phyloP scores from a whole-genome alignment of 345 rosid species.

The Garcia nutans region DNA sequence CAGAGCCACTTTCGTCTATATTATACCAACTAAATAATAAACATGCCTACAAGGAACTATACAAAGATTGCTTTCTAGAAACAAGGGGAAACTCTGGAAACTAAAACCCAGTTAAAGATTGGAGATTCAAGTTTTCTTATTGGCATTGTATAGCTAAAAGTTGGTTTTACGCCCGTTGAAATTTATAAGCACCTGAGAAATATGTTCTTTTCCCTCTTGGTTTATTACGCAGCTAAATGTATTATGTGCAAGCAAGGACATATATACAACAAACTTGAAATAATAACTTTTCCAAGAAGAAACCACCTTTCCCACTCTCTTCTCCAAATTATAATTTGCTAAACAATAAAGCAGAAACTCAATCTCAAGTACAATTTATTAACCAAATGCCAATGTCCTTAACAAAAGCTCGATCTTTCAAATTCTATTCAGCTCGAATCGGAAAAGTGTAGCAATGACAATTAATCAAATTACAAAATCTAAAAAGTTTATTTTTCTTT shows the following conservation, averaged over 20 bases:
- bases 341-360: not conserved
- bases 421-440: not conserved
- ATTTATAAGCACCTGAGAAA: not conserved
- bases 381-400: not conserved
- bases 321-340: not conserved
- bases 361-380: not conserved
- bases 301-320: not conserved
- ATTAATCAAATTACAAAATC: not conserved
- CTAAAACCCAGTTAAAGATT: not conserved
- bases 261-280: not conserved
- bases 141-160: too few relatives aligned
- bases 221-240: not conserved
- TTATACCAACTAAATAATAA: not conserved
- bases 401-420: not conserved
- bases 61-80: not conserved
- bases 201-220: not conserved
- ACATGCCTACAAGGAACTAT: not conserved
- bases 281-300: not conserved
- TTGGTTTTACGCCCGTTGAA: too few relatives aligned
- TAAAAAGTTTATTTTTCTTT: not conserved
- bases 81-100: not conserved
- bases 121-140: not conserved
- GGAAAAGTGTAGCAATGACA: not conserved
- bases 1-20: not conserved
- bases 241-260: not conserved